Base-by-base conservation (phyloP, 495 filamentous ascomycete species). In the Sabuloglossum arenarium region DNA sequence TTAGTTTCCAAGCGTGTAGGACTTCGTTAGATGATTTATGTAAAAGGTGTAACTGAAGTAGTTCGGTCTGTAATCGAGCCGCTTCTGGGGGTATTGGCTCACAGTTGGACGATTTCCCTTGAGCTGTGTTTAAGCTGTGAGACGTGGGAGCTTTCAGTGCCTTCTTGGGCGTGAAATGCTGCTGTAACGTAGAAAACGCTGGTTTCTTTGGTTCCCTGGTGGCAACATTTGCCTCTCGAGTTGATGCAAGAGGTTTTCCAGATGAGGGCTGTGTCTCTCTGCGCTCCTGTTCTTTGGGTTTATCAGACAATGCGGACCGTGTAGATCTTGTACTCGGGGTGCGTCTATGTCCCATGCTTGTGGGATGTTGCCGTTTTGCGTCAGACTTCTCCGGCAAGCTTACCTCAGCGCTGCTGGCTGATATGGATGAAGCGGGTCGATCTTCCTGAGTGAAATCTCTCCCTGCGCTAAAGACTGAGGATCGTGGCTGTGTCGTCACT, bases 41-140 rank as follows among this genome's bases (percentile, higher is more conserved):
- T 12, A 88, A 68, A 10, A 89, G 69, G 62, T 79, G 78, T 5
- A 89, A 68, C 62, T 87, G 84, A 24, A 88, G 68, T 23, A 91
- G 71, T 61, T 88, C 82, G 0, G 80, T 79, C 62, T 88, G 84
- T 29, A 86, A 62, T 23, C 75, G 71, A 39, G 75, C 71, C 5
- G 75, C 75, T 62, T 85, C 81, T 52, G 79, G 75, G 0, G 78
- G 75, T 54, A 75, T 29, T 70, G 65, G 60, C n/a, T 74, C 79
- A 61, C 70, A 74, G 10, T 71, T 72, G 6, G 68, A 70, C 28
- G 29, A 24, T 28, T 37, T 53, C 27, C 51, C 16, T 9, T 11
- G 12, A 19, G n/a, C 23, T 16, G 9, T 27, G 61, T 51, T 34
- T 25, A 73, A 65, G 65, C 75, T 42, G 67, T 67, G 30, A 71